Percentiles rank a stretch among this genome's conserved stretches.
These are phyloP conservation scores for Trametes elegans DNA, from an alignment of 768 basidiomycete genomes.

Conservation along the genomic window DNA sequence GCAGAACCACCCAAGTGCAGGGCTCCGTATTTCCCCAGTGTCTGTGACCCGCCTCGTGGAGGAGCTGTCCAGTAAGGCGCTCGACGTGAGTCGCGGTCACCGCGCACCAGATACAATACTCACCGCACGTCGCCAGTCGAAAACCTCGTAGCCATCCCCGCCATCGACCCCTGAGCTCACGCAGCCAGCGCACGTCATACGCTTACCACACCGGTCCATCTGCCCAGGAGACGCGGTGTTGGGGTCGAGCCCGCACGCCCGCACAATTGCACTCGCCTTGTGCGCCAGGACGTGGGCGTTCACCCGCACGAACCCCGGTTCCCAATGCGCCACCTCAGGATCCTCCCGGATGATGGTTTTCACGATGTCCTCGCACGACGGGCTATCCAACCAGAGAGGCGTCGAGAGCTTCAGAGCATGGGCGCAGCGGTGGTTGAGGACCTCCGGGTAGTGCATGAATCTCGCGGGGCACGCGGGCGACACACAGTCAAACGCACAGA, in stretches of 20 bases:
- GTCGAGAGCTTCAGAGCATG: too few relatives aligned
- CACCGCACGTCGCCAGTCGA: constrained; percentile 5
- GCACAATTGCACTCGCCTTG: neutral
- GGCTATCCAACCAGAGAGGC: neutral
- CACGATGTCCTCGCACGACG: neutral
- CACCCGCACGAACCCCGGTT: neutral
- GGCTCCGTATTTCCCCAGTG: neutral
- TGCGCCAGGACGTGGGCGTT: neutral
- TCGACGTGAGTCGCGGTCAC: neutral
- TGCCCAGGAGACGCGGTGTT: neutral
- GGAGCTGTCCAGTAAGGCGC: neutral
- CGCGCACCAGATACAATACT: neutral
- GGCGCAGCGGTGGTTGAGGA: constrained; percentile 1
- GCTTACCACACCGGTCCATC: neutral
- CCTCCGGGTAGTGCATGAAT: constrained; percentile 9
- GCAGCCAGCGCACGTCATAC: constrained; percentile 5
- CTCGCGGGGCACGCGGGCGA: neutral
- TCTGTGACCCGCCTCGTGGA: neutral
- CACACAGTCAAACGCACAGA: neutral
- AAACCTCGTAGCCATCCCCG: neutral
- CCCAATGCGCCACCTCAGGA: too few relatives aligned
- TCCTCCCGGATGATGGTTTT: too few relatives aligned
- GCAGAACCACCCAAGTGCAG: constrained; percentile 1
- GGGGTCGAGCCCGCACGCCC: constrained; percentile 6
- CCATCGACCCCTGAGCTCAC: neutral